A percentile compares a stretch with the other conserved stretches of the same genome.
Conservation (phyloP, 2,329 filamentous ascomycete genomes). For the Ophiostoma piceae region DNA sequence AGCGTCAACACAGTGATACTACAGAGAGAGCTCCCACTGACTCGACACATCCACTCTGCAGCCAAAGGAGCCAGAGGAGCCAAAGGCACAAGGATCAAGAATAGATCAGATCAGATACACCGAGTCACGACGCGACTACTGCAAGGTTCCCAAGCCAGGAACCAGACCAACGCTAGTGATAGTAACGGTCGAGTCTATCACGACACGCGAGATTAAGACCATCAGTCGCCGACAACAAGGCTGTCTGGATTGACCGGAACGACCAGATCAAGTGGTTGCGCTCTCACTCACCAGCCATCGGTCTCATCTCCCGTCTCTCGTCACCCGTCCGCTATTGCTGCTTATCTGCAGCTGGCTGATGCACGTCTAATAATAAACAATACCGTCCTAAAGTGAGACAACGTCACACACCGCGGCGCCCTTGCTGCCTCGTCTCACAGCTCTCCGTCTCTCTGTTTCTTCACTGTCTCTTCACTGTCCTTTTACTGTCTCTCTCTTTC, state of each 20-base stretch:
- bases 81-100: background rate
- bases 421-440: conserved; percentile 19
- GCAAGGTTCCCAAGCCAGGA: conserved; percentile 14
- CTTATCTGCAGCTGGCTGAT: conserved; percentile 11
- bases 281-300: background rate
- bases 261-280: background rate
- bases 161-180: conserved; percentile 17
- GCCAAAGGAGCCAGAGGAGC: background rate
- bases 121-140: background rate
- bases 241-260: background rate
- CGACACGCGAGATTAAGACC: conserved; percentile 2
- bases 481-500: background rate
- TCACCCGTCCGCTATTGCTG: background rate
- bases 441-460: background rate
- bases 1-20: background rate
- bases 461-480: background rate
- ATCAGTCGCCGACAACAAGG: background rate
- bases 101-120: background rate
- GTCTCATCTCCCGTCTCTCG: background rate
- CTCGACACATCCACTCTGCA: background rate
- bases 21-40: background rate
- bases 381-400: conserved; percentile 16
- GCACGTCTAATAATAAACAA: background rate
- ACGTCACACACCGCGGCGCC: conserved; percentile 20
- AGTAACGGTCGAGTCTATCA: background rate